A percentile compares a stretch with the other conserved stretches of the same genome.
phyloP scores from a whole-genome alignment of 352 stramenopile species.

The Paralagenidium karlingii region DNA sequence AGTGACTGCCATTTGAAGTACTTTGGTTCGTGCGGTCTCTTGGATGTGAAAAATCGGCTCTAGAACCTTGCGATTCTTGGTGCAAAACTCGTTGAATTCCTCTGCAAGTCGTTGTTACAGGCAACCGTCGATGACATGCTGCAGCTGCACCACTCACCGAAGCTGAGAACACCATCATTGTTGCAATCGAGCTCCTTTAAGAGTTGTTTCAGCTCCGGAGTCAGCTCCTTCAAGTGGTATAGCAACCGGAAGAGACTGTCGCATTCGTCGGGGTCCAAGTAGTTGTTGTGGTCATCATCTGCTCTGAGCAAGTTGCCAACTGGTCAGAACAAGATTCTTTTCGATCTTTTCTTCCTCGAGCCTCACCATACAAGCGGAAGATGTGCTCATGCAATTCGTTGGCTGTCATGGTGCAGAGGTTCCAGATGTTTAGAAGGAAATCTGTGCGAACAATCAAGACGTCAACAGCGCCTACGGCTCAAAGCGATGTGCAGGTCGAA shows the following conservation, averaged over 20 bases:
- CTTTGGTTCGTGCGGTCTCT: slow-evolving; percentile 10
- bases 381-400: slow-evolving; percentile 22
- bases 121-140: neutral
- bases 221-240: slow-evolving; percentile 27
- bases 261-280: slow-evolving; percentile 24
- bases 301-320: neutral
- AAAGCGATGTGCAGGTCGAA: no score
- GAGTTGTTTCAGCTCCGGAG: slow-evolving; percentile 15
- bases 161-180: slow-evolving; percentile 14
- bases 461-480: no score
- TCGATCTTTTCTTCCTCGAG: neutral
- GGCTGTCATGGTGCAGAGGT: slow-evolving; percentile 35
- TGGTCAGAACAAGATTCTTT: neutral
- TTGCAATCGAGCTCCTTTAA: slow-evolving; percentile 21
- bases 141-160: slow-evolving; percentile 3
- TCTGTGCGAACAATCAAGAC: slow-evolving; percentile 10
- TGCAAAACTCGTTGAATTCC: slow-evolving; percentile 23
- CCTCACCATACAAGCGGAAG: slow-evolving; percentile 31
- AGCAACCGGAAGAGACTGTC: slow-evolving; percentile 37
- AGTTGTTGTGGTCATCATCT: slow-evolving; percentile 37
- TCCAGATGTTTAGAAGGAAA: slow-evolving; percentile 47
- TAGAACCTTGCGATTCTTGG: slow-evolving; percentile 18
- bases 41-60: slow-evolving; percentile 28
- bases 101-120: slow-evolving; percentile 9
- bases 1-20: neutral